Percentiles rank a stretch among this genome's conserved stretches.
Evolutionary conservation across 2,329 filamentous ascomycete genomes (phyloP).

Genomic region (Aspergillus costaricaensis): DNA sequence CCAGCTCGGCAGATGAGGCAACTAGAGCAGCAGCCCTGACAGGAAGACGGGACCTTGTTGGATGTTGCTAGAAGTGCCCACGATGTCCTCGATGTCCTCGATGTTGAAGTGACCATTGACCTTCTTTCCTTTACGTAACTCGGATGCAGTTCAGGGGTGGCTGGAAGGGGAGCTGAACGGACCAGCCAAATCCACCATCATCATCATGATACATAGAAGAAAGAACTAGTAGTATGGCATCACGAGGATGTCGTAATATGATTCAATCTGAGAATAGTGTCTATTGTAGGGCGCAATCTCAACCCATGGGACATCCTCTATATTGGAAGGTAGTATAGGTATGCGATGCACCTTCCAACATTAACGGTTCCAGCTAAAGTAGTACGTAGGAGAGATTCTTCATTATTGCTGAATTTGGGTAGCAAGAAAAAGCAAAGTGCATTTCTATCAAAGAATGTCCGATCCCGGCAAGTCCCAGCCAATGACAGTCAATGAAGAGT

Average conservation of each 20-base stretch:
- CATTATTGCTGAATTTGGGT: background rate
- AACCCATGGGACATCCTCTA: background rate
- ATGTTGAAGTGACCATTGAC: slow-evolving; percentile 13
- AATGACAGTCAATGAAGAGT: slow-evolving; percentile 2
- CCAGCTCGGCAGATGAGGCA: slow-evolving; percentile 8
- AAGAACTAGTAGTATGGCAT: slow-evolving; percentile 1
- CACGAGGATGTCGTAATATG: background rate
- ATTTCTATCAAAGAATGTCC: slow-evolving; percentile 4
- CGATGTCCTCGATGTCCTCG: slow-evolving; percentile 9
- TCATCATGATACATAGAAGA: background rate
- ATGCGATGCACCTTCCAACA: background rate
- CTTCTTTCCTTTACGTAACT: slow-evolving; percentile 47
- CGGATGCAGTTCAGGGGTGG: slow-evolving; percentile 22
- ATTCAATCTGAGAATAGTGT: background rate
- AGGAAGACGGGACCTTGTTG: background rate
- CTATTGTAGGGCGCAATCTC: background rate
- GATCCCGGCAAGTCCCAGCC: slow-evolving; percentile 8
- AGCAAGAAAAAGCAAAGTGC: background rate
- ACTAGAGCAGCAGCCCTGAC: background rate
- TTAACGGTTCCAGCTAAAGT: background rate
- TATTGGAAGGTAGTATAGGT: background rate
- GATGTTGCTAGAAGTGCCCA: slow-evolving; percentile 18
- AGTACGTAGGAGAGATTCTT: background rate
- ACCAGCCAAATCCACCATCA: background rate
- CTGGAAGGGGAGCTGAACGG: background rate